phyloP scores from a whole-genome alignment of 2,329 filamentous ascomycete species.

The Ramularia endophylla region DNA sequence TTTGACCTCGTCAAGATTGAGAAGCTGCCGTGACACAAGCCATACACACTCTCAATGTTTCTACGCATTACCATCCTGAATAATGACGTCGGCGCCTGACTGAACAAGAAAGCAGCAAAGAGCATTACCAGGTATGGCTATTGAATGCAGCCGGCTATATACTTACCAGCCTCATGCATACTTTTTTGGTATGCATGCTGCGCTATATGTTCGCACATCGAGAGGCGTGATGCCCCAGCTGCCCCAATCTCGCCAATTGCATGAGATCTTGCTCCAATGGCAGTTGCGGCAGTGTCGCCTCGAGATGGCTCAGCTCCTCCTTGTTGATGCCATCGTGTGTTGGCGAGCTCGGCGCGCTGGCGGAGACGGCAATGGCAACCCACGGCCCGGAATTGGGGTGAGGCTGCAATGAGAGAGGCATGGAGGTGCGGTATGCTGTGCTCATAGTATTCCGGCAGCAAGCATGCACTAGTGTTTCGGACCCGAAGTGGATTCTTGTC shows the following conservation, averaged over 20 bases:
- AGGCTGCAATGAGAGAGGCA: too few relatives aligned
- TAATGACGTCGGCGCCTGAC: constrained; percentile 82
- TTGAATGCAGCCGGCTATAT: constrained; percentile 96
- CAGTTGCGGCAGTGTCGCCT: constrained; percentile 32
- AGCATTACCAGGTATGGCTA: constrained; percentile 92
- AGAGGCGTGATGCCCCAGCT: constrained; percentile 89
- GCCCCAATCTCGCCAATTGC: constrained; percentile 85
- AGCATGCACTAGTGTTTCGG: too few relatives aligned
- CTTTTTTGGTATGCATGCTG: constrained; percentile 8
- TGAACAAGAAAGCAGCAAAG: constrained; percentile 95
- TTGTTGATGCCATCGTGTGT: constrained; percentile 30
- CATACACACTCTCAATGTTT: too few relatives aligned
- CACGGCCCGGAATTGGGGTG: too few relatives aligned
- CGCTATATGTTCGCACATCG: constrained; percentile 57
- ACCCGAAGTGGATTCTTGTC: too few relatives aligned
- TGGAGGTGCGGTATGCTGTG: too few relatives aligned
- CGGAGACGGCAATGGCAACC: too few relatives aligned
- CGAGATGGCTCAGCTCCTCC: constrained; percentile 31
- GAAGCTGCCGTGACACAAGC: too few relatives aligned
- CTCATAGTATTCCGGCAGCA: too few relatives aligned
- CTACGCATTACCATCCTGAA: constrained; percentile 88
- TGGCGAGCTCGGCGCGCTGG: constrained; percentile 19
- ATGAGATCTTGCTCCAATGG: constrained; percentile 77
- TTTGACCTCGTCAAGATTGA: too few relatives aligned
- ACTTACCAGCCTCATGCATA: constrained; percentile 6